phyloP scores from a whole-genome alignment of 495 filamentous ascomycete genomes.

The Penicillium canariense region DNA sequence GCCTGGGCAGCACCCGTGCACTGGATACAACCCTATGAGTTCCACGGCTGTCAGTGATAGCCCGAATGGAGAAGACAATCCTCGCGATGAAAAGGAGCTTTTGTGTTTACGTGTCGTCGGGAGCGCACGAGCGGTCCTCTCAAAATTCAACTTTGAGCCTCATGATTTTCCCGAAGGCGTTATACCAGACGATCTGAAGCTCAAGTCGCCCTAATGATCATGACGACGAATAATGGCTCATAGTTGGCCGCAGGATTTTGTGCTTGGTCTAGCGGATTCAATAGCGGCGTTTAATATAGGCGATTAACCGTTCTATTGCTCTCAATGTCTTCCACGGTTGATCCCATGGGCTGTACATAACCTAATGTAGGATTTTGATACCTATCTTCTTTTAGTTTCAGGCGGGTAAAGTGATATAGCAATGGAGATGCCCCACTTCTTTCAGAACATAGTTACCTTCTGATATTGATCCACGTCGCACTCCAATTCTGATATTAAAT shows the following conservation, averaged over 20 bases:
- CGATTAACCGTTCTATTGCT: no score
- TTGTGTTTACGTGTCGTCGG: constrained; percentile 41
- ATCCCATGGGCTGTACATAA: no score
- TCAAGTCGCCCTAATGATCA: background rate
- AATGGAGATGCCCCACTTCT: no score
- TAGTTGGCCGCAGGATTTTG: background rate
- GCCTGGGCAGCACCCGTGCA: constrained; percentile 25
- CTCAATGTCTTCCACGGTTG: no score
- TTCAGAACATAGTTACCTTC: no score
- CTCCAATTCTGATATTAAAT: no score
- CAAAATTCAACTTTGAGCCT: constrained; percentile 42
- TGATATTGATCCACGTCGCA: no score
- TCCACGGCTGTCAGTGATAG: background rate
- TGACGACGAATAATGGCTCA: background rate
- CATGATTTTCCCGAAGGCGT: constrained; percentile 39
- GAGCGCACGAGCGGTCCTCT: constrained; percentile 37
- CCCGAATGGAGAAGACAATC: background rate
- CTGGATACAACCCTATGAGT: constrained; percentile 6
- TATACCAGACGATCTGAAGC: constrained; percentile 12
- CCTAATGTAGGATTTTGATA: no score
- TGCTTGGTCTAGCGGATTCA: no score
- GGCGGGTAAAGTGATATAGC: no score
- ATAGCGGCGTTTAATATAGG: no score
- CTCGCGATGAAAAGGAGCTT: constrained; percentile 30
- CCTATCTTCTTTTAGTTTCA: no score